Percentiles rank a stretch among this genome's conserved stretches.
Conservation (phyloP, 805 yeast genomes). For the Candida bentonensis region DNA sequence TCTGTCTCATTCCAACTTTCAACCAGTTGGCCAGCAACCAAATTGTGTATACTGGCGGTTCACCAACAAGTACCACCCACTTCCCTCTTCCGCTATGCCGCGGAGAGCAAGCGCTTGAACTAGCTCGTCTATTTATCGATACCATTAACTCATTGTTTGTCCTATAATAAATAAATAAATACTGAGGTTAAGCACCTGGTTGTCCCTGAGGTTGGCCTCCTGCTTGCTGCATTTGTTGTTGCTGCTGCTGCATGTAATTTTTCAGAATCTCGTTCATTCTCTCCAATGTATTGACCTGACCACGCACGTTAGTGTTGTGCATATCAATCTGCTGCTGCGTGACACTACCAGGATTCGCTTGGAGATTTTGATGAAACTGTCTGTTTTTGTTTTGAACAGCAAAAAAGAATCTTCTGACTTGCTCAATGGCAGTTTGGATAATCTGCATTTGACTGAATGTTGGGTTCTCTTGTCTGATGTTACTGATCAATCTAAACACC, state of each 20-base stretch:
- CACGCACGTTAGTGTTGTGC: not conserved
- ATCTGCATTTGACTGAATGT: conserved; percentile 12
- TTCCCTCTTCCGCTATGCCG: not conserved
- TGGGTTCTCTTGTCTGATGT: conserved; percentile 12
- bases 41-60: not conserved
- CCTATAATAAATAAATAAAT: not conserved
- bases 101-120: not conserved
- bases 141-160: not conserved
- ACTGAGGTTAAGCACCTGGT: conserved; percentile 7
- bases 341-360: conserved; percentile 2
- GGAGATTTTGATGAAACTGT: conserved; percentile 6
- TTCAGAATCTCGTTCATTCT: not conserved
- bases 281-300: not conserved
- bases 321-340: conserved; percentile 5
- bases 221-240: conserved; percentile 20
- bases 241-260: conserved; percentile 19
- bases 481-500: conserved; percentile 10
- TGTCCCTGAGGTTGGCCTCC: conserved; percentile 12
- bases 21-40: not conserved
- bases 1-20: not conserved
- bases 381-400: conserved; percentile 2
- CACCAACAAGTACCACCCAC: conserved; percentile 1
- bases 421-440: conserved; percentile 12
- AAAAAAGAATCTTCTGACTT: conserved; percentile 9
- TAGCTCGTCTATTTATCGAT: not conserved